These are phyloP conservation scores for Cryphonectria naterciae DNA, from an alignment of 2,329 filamentous ascomycete genomes.

Conservation along the genomic window DNA sequence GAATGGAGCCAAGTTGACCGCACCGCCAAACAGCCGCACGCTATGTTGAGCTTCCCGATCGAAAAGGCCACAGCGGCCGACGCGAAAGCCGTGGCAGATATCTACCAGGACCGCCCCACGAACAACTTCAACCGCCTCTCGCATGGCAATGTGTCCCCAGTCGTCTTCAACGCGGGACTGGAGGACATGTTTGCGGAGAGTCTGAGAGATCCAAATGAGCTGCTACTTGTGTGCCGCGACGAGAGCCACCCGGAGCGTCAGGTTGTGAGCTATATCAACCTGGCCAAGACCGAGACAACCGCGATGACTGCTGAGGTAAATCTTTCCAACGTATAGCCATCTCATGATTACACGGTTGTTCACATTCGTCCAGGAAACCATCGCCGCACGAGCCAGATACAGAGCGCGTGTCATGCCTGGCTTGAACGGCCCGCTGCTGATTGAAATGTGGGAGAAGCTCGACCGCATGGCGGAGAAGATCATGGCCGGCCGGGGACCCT, in stretches of 20 bases:
- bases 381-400: conserved; percentile 2
- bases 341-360: not conserved
- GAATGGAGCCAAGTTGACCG: not conserved
- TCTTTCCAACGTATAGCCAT: too few relatives aligned
- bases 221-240: conserved; percentile 15
- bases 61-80: conserved; percentile 8
- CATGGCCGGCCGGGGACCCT: conserved; percentile 6
- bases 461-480: conserved; percentile 22
- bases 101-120: conserved; percentile 19
- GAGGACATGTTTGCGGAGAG: conserved; percentile 24
- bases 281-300: conserved; percentile 8
- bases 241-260: conserved; percentile 12
- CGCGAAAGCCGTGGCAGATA: conserved; percentile 21
- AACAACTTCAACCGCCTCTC: conserved; percentile 21
- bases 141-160: conserved; percentile 16
- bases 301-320: conserved; percentile 19
- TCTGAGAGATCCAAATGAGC: conserved; percentile 15
- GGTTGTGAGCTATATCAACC: conserved; percentile 25
- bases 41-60: not conserved
- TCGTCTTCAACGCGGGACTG: conserved; percentile 12
- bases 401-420: conserved; percentile 18
- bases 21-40: not conserved
- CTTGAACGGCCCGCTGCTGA: conserved; percentile 16
- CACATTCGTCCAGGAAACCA: not conserved
- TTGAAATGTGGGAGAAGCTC: conserved; percentile 24